A percentile compares a stretch with the other conserved stretches of the same genome.
Evolutionary conservation across 352 stramenopile species (phyloP).

Genomic region (Aphanomyces stellatus): DNA sequence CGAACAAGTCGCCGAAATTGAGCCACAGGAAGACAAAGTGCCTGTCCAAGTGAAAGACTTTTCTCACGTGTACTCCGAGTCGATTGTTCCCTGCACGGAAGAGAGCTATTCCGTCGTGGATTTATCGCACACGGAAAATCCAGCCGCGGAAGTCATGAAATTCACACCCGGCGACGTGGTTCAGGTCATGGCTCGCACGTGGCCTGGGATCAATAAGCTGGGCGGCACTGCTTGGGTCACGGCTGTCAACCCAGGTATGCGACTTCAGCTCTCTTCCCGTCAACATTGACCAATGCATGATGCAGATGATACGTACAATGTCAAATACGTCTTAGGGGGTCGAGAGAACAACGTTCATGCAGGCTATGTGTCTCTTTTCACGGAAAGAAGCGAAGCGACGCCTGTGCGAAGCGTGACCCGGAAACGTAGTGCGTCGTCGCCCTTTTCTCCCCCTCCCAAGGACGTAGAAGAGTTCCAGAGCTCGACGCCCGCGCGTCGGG

Average conservation of each 20-base stretch:
- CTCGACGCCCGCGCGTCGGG: not conserved
- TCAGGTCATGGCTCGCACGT: conserved; percentile 79
- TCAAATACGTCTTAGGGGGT: conserved; percentile 47
- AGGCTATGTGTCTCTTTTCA: conserved; percentile 5
- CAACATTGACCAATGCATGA: not conserved
- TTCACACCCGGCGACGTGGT: conserved; percentile 69
- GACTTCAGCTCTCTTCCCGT: not conserved
- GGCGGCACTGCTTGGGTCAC: conserved; percentile 80
- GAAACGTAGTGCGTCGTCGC: not conserved
- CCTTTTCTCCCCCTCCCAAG: not conserved
- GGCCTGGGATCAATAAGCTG: conserved; percentile 88
- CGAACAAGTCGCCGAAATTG: not conserved
- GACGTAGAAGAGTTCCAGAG: not conserved
- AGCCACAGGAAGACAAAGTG: not conserved
- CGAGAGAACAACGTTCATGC: not conserved
- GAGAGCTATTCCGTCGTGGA: conserved; percentile 1
- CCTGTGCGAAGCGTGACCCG: not conserved
- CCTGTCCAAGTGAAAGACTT: not conserved
- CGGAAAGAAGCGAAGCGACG: not conserved
- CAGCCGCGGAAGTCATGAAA: not conserved
- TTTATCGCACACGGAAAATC: not conserved
- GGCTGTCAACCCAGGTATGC: conserved; percentile 40
- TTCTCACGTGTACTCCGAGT: not conserved
- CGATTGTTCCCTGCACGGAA: conserved; percentile 6
- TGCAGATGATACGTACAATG: conserved; percentile 40